Evolutionary conservation across 2,329 filamentous ascomycete species (phyloP), one percentile per base, ranked within the genome.

Genomic region (Hypoxylon sp.): DNA sequence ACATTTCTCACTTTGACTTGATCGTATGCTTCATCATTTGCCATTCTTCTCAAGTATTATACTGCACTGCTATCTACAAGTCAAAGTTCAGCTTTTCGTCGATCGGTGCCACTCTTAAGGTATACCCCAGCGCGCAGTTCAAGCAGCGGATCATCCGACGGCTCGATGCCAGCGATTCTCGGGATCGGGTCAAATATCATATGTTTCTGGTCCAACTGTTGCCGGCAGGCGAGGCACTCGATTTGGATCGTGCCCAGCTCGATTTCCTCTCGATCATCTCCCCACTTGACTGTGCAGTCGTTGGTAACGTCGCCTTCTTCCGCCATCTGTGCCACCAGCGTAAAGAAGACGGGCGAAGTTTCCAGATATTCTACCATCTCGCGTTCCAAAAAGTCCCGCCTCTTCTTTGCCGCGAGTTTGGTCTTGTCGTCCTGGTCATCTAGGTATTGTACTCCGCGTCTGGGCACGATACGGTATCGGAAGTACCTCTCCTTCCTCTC

Each of bases 101-200:
- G 79, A 72, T 85, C 78, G 65, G 78, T 79, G 6, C 85, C 85
- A 66, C 83, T 84, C 22, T 85, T 77, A 66, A 88, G 71, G 76
- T 88, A 88, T 32, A 87, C 70, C 30, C 79, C 82, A 8, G 85
- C 85, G 44, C 85, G 77, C 55, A 86, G 77, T 44, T 87, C 84
- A 63, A 88, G 68, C 64, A 88, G 71, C 39, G 85, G 85, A 77
- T 88, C 85, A 19, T 19, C 46, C 6, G 62, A 58, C 1, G 62
- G 20, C n/a, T 65, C 62, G n/a, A 65, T 44, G 2, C 62, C 62
- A 1, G 62, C 49, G 6, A 58, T 59, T 22, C 62, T 62, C 2
- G 62, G 62, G n/a, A 65, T 62, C 75, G 85, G 85, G 75, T 88
- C 85, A 65, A 85, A 87, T 65, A 88, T 87, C 41, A 84, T 76